Percentiles rank a stretch among this genome's conserved stretches.
These are phyloP conservation scores for Tephrocybe sp. DNA, from an alignment of 768 basidiomycete species.

Conservation along the genomic window DNA sequence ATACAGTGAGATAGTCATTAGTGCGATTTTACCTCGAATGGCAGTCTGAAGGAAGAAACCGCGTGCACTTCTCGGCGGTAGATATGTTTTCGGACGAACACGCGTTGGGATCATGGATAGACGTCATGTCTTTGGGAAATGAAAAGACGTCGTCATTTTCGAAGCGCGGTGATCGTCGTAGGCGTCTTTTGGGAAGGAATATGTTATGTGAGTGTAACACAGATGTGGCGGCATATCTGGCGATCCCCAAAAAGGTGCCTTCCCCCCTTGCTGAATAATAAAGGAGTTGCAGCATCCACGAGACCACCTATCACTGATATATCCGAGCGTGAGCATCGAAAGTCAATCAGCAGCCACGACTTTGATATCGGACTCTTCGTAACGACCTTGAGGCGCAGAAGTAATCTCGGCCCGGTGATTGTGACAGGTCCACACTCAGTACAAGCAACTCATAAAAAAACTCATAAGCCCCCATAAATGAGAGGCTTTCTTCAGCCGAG, in stretches of 20 bases:
- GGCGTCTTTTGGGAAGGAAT: background rate
- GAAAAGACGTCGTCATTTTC: slow-evolving; percentile 4
- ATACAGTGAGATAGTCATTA: slow-evolving; percentile 16
- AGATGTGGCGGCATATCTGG: background rate
- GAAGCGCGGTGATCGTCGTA: background rate
- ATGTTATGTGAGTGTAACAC: background rate
- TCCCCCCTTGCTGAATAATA: no score
- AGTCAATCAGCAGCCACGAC: no score
- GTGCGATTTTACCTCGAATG: slow-evolving; percentile 14
- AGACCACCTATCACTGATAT: background rate
- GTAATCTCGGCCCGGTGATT: no score
- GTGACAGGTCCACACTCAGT: no score
- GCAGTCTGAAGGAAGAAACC: slow-evolving; percentile 17
- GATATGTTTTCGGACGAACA: slow-evolving; percentile 1
- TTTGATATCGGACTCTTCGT: no score
- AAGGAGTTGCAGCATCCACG: background rate
- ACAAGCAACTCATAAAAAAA: no score
- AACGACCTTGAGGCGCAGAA: no score
- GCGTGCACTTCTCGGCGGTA: background rate
- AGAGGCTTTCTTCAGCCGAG: no score
- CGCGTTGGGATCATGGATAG: slow-evolving; percentile 4
- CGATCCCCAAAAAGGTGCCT: background rate
- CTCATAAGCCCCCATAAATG: no score
- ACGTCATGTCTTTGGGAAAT: slow-evolving; percentile 10
- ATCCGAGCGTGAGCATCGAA: background rate